Percentiles rank a stretch among this genome's conserved stretches.
Conservation (phyloP, 2,329 filamentous ascomycete genomes). For the Penicillium sp. region DNA sequence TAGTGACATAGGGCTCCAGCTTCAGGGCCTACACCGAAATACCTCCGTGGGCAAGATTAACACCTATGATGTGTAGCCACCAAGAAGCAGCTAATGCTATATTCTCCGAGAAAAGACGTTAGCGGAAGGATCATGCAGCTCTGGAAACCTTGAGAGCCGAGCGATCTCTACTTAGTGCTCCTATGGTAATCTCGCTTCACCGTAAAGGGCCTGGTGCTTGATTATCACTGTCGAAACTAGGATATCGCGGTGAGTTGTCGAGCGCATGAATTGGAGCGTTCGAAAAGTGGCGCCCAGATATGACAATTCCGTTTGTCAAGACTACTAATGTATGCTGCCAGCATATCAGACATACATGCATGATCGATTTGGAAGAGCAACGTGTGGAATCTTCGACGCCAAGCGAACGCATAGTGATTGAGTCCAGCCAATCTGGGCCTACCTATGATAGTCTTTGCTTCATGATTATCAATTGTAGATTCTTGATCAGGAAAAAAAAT, state of each 20-base stretch:
- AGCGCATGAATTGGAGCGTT: no score
- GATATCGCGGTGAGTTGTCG: no score
- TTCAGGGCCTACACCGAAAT: neutral
- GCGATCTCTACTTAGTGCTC: neutral
- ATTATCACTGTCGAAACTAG: no score
- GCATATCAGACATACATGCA: neutral
- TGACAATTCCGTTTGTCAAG: no score
- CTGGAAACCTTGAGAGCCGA: neutral
- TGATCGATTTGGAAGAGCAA: neutral
- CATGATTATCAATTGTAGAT: neutral
- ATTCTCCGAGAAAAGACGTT: neutral
- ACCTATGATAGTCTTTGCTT: no score
- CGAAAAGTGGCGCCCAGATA: no score
- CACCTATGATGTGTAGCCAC: neutral
- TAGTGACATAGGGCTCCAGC: neutral
- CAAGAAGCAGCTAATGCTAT: neutral
- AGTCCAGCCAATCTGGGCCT: neutral
- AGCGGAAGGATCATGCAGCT: neutral
- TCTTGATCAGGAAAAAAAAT: neutral
- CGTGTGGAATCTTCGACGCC: neutral
- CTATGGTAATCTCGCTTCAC: neutral
- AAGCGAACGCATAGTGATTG: neutral
- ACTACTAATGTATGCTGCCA: no score
- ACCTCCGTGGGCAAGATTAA: neutral
- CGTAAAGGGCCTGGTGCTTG: no score